Conservation (phyloP, 1,284 basidiomycete genomes). For the Cryptococcus wingfieldii region DNA sequence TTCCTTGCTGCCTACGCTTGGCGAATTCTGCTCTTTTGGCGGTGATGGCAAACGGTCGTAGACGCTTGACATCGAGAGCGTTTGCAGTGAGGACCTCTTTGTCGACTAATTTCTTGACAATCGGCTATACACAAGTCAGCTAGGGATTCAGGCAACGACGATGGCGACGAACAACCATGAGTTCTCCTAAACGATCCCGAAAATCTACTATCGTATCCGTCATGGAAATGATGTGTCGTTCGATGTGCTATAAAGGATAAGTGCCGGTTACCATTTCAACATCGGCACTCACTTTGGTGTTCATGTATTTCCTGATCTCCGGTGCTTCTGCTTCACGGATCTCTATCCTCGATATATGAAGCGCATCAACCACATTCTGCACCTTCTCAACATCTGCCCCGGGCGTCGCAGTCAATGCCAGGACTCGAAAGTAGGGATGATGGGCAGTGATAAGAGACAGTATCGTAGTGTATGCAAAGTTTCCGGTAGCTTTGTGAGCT, state of each 20-base stretch:
- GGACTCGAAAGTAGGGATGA: slow-evolving; percentile 87
- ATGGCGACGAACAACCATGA: slow-evolving; percentile 65
- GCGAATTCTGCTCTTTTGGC: slow-evolving; percentile 36
- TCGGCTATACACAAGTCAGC: slow-evolving; percentile 27
- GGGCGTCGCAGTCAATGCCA: slow-evolving; percentile 94
- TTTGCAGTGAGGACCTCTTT: slow-evolving; percentile 37
- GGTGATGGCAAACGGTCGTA: slow-evolving; percentile 40
- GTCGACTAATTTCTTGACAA: slow-evolving; percentile 38
- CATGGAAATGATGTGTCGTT: slow-evolving; percentile 67
- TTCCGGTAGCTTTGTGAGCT: slow-evolving; percentile 89
- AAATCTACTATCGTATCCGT: slow-evolving; percentile 47
- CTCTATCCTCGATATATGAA: slow-evolving; percentile 97
- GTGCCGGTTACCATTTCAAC: not conserved
- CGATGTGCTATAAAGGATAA: slow-evolving; percentile 22
- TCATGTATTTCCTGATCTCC: slow-evolving; percentile 81
- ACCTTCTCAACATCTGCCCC: slow-evolving; percentile 80
- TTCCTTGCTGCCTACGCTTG: slow-evolving; percentile 17
- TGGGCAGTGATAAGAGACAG: slow-evolving; percentile 86
- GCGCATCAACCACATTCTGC: slow-evolving; percentile 83
- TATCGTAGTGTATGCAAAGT: slow-evolving; percentile 87
- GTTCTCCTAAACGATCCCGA: slow-evolving; percentile 50
- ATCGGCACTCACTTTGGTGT: slow-evolving; percentile 65
- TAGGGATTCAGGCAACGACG: not conserved
- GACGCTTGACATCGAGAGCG: slow-evolving; percentile 38
- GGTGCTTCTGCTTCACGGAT: slow-evolving; percentile 87